Evolutionary conservation across 768 basidiomycete genomes (phyloP).

Genomic region (Calocybe cyanea): DNA sequence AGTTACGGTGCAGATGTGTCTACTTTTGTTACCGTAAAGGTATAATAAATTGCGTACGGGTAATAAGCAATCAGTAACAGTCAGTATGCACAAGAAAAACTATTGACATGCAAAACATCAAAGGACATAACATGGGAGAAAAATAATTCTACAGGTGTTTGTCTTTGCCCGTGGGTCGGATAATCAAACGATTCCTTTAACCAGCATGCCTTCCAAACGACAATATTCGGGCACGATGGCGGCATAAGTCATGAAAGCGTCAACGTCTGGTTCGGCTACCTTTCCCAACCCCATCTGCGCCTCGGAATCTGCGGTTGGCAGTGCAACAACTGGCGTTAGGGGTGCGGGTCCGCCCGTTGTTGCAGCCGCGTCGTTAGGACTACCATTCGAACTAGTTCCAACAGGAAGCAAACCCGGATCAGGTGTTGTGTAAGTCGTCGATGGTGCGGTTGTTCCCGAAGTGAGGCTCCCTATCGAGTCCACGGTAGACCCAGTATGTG

Average conservation of each 20-base stretch:
- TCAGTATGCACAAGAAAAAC: conserved; percentile 6
- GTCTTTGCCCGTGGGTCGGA: not conserved
- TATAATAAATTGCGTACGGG: not conserved
- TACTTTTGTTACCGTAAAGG: conserved; percentile 14
- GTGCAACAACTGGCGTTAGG: conserved; percentile 65
- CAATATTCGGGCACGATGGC: conserved; percentile 82
- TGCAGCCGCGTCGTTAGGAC: conserved; percentile 29
- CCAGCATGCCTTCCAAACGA: conserved; percentile 74
- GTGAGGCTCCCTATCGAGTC: conserved; percentile 31
- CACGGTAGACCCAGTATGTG: conserved; percentile 45
- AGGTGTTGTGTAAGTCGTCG: conserved; percentile 60
- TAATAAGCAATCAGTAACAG: conserved; percentile 2
- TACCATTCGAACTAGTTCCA: conserved; percentile 24
- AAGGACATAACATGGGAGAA: conserved; percentile 8
- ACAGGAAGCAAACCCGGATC: conserved; percentile 40
- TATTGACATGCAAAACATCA: conserved; percentile 7
- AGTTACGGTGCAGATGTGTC: conserved; percentile 10
- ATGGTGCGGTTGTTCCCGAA: conserved; percentile 23
- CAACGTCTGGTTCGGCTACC: conserved; percentile 79
- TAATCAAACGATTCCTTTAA: conserved; percentile 52
- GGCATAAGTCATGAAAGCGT: conserved; percentile 84
- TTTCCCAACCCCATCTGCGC: conserved; percentile 74
- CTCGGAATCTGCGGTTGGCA: conserved; percentile 71
- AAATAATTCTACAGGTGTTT: not conserved
- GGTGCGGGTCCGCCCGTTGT: conserved; percentile 53